Evolutionary conservation across 1,139 yeast genomes (phyloP), one percentile per base, ranked within the genome.

Genomic region (Kluyveromyces sp.): DNA sequence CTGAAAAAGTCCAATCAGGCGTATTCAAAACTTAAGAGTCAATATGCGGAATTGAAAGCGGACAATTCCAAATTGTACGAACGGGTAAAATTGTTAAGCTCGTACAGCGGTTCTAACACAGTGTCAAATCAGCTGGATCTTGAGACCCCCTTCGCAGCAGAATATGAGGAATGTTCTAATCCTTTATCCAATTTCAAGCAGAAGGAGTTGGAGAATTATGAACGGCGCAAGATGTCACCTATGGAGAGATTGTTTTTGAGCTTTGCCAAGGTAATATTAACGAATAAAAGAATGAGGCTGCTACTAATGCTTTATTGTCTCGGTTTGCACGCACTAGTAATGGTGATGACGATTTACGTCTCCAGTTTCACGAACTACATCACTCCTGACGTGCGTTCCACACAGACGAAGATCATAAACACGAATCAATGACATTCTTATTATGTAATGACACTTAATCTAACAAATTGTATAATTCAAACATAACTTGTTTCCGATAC

Each of bases 51-150:
- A 3, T 68, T 88, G 56, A 82, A 82, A 62, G 70, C 70, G 45
- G 96, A 89, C 55, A 87, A 88, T 60, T 75, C 78, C 44, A 86
- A 80, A 51, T 69, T 92, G 40, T 87, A 85, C 58, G 96, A 89
- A 57, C 75, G 85, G 54, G 78, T 92, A 2, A 73, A 95, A 53
- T 87, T 82, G 58, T 65, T 86, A 49, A 83, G 92, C 3, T 74
- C 80, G 18, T 72, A 71, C 51, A 66, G 65, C 45, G 54, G 56
- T 25, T 50, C 50, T 33, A 48, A 41, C 32, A 38, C 20, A 33
- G 33, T 22, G 6, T 28, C 19, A 15, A 43, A 34, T 3, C 44
- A 49, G 49, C 49, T 55, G 16, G 70, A 68, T 39, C 78, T 80
- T 42, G 77, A 82, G 43, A 84, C 81, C 44, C 71, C 73, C 44